A percentile compares a stretch with the other conserved stretches of the same genome.
Conservation (phyloP, 2,329 filamentous ascomycete species). For the Fusarium siculi region DNA sequence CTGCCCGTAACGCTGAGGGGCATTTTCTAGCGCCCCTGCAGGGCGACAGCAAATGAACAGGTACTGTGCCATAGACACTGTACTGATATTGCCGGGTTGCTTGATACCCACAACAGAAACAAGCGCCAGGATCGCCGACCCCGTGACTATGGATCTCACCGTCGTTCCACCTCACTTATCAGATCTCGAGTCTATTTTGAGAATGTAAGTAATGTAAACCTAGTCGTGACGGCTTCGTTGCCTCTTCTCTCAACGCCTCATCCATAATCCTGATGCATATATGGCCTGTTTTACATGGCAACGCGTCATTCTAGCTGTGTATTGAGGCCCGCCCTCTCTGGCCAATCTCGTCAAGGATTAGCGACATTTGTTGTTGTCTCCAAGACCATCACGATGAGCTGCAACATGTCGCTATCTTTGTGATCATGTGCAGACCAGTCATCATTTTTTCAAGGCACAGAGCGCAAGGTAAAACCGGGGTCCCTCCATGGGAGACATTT, state of each 20-base stretch:
- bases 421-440: neutral
- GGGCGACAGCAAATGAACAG: neutral
- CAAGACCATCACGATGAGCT: neutral
- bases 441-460: neutral
- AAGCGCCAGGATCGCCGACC: constrained; percentile 17
- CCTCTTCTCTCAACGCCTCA: constrained; percentile 24
- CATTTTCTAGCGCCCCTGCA: constrained; percentile 12
- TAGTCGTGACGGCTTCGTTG: neutral
- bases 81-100: neutral
- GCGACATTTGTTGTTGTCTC: neutral
- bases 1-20: neutral
- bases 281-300: neutral
- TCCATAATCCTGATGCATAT: neutral
- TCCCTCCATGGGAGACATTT: neutral
- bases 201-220: neutral
- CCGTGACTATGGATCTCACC: constrained; percentile 7
- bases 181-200: neutral
- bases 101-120: constrained; percentile 9
- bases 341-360: neutral
- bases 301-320: neutral
- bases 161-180: constrained; percentile 27
- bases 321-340: neutral
- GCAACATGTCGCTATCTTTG: neutral
- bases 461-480: neutral
- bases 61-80: constrained; percentile 1